Conservation (phyloP, 2,329 filamentous ascomycete species). For the Cercospora janseana region DNA sequence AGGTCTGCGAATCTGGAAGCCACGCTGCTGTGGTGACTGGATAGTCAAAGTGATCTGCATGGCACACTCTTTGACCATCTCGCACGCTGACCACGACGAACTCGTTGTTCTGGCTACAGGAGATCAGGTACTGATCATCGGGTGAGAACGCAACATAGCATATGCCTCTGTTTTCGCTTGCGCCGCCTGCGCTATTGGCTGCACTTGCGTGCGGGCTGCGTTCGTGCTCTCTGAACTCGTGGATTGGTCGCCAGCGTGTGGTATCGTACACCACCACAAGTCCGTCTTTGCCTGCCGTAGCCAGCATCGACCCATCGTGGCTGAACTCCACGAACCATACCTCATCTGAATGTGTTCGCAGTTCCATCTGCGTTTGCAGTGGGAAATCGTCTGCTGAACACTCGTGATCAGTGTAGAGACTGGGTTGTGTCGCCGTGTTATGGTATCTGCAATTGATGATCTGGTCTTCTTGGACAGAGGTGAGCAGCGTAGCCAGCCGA, state of each 20-base stretch:
- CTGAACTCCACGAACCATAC: slow-evolving; percentile 93
- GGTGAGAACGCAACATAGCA: slow-evolving; percentile 88
- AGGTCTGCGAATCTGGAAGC: slow-evolving; percentile 72
- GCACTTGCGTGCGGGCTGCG: slow-evolving; percentile 21
- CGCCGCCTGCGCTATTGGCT: slow-evolving; percentile 16
- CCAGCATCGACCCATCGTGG: slow-evolving; percentile 76
- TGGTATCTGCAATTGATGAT: slow-evolving; percentile 85
- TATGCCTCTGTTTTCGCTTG: slow-evolving; percentile 53
- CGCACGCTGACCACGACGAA: slow-evolving; percentile 36
- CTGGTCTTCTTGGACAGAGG: slow-evolving; percentile 80
- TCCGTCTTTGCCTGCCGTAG: slow-evolving; percentile 74
- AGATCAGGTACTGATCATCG: slow-evolving; percentile 81
- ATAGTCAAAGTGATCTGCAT: slow-evolving; percentile 70
- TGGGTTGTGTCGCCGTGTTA: slow-evolving; percentile 74
- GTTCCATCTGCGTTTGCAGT: slow-evolving; percentile 64
- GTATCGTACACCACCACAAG: slow-evolving; percentile 81
- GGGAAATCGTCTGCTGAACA: slow-evolving; percentile 83
- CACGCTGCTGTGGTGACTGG: slow-evolving; percentile 89
- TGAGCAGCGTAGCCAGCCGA: slow-evolving; percentile 74
- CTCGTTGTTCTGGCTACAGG: slow-evolving; percentile 57
- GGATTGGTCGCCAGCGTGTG: slow-evolving; percentile 62
- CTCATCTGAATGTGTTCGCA: slow-evolving; percentile 73
- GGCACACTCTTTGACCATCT: slow-evolving; percentile 59
- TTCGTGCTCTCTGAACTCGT: slow-evolving; percentile 42
- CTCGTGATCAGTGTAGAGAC: slow-evolving; percentile 82